Evolutionary conservation across 2,329 filamentous ascomycete genomes (phyloP), one percentile per base, ranked within the genome.

Genomic region (Cladobotryum protrusum): DNA sequence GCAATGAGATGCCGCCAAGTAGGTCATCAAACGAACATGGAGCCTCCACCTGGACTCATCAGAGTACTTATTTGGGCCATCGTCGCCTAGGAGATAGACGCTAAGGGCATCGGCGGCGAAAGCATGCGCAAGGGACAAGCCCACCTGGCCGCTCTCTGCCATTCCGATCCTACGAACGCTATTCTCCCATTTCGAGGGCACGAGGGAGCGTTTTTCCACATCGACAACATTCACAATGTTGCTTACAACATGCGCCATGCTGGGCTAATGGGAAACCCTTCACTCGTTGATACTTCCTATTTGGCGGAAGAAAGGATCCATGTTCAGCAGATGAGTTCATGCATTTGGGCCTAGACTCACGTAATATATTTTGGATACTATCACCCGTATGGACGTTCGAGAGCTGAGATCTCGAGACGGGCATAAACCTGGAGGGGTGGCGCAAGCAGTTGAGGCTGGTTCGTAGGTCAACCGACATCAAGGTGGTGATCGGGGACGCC

Each of bases 101-200:
- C 83, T 82, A 55, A 89, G 78, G 52, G 87, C 80, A 66, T 93
- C 88, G 53, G 82, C 74, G 51, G 79, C 83, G 71, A 95, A 93
- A 55, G 88, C 85, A 64, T 89, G 82, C 43, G 88, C 85, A 57
- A 95, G 78, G 61, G 84, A 83, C 34, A 78, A 72, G 20, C 83
- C 86, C 32, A 86, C 87, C 63, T 82, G 78, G 63, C 83, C 82
- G 72, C 82, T 86, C 69, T 91, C 86, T 50, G 76, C 71, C 61
- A 84, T 77, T 55, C 73, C 72, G 56, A 91, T 72, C 52, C 78
- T 66, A 55, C 87, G 85, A 59, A 89, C 77, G 46, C 72, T 68
- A 57, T 76, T 72, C 53, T 76, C 74, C 76, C 72, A 81, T 29
- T 66, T 65, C 43, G 70, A 60, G n/a, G 78, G 78, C 43, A 80